phyloP scores from a whole-genome alignment of 192 early-diverging fungal species.

The Backusella psychrophila region DNA sequence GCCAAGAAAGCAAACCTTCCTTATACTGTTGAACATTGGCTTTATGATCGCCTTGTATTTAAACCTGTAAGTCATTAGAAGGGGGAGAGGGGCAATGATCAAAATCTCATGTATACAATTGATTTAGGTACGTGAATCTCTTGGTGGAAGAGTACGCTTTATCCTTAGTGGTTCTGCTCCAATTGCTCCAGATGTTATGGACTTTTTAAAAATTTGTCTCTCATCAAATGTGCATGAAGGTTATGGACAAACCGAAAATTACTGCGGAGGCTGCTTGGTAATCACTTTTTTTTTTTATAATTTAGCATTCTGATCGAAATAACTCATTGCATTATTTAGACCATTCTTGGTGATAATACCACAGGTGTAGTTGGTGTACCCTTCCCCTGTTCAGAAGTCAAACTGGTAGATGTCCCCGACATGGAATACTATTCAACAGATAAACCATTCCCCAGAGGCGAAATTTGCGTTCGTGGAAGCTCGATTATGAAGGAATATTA shows the following conservation, averaged over 20 bases:
- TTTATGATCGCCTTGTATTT: slow-evolving; percentile 79
- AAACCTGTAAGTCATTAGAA: slow-evolving; percentile 43
- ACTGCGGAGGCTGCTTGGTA: slow-evolving; percentile 43
- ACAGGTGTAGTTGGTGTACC: slow-evolving; percentile 77
- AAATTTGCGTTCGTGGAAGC: slow-evolving; percentile 81
- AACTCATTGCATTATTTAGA: background rate
- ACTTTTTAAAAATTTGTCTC: slow-evolving; percentile 86
- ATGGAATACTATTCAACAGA: slow-evolving; percentile 85
- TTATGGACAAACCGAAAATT: slow-evolving; percentile 87
- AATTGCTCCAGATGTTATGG: slow-evolving; percentile 75
- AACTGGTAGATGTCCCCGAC: slow-evolving; percentile 82
- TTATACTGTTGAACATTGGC: slow-evolving; percentile 51
- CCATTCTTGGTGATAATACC: slow-evolving; percentile 32
- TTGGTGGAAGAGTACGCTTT: slow-evolving; percentile 77
- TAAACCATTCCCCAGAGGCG: slow-evolving; percentile 82
- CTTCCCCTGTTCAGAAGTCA: slow-evolving; percentile 72
- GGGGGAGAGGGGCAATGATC: background rate
- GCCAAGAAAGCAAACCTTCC: slow-evolving; percentile 52
- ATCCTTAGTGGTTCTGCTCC: slow-evolving; percentile 87
- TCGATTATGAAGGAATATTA: slow-evolving; percentile 81
- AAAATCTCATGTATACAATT: slow-evolving; percentile 4
- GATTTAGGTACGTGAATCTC: slow-evolving; percentile 47
- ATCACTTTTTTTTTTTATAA: background rate
- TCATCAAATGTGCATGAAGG: slow-evolving; percentile 77
- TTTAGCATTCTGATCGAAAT: background rate